These are phyloP conservation scores for Echinochloa phyllopogon DNA, from an alignment of 176 grass and related monocot genomes.

Conservation along the genomic window DNA sequence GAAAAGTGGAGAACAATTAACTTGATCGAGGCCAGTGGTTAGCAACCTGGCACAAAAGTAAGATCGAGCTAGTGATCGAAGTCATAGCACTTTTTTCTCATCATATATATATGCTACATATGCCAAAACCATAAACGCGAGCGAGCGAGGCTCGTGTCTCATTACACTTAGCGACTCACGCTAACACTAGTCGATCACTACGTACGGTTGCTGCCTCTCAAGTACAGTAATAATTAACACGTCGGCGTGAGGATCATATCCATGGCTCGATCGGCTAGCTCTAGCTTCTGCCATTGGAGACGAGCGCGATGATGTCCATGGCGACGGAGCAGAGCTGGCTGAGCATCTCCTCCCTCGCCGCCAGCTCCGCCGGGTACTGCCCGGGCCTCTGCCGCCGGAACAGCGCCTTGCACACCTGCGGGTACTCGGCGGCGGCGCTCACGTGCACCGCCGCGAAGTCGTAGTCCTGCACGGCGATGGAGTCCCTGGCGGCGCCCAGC, in stretches of 20 bases:
- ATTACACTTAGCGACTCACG: constrained; percentile 35
- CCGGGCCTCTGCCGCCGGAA: constrained; percentile 60
- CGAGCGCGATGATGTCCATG: constrained; percentile 76
- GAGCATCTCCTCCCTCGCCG: constrained; percentile 57
- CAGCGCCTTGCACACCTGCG: constrained; percentile 65
- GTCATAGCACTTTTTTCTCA: too few species aligned
- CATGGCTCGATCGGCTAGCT: neutral
- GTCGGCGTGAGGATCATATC: neutral
- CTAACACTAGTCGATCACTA: neutral
- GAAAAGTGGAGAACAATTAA: neutral
- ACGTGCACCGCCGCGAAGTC: constrained; percentile 84
- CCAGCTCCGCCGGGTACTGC: constrained; percentile 66
- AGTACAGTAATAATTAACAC: too few species aligned
- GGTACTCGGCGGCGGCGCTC: constrained; percentile 85
- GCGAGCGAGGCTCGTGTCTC: constrained; percentile 34
- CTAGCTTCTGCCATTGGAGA: constrained; percentile 12
- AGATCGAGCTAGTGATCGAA: neutral
- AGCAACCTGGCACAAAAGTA: neutral
- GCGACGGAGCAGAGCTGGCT: constrained; percentile 73
- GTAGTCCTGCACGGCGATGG: constrained; percentile 62
- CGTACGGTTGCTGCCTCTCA: neutral
- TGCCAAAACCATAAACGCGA: neutral
- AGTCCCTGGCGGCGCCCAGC: constrained; percentile 45
- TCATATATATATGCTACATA: neutral
- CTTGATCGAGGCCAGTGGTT: neutral